Evolutionary conservation across 2,329 filamentous ascomycete species (phyloP), one percentile per base, ranked within the genome.

Genomic region (Hymenoscyphus albidus): DNA sequence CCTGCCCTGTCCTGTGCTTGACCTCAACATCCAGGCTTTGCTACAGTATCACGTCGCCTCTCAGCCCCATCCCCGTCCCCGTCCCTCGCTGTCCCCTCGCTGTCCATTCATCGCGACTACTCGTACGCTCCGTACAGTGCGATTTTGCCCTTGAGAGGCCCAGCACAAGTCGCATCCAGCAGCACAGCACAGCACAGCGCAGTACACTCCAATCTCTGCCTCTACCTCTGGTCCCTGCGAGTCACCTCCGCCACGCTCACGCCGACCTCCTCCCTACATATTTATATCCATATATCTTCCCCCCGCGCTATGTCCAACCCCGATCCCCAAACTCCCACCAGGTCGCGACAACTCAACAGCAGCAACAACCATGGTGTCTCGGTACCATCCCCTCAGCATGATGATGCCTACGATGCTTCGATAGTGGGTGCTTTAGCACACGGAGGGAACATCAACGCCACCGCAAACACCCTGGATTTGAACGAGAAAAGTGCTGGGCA

Each of bases 271-370:
- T 16, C 32, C 48, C n/a, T 54, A 54, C 22, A 22, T 54, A 35
- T 10, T 10, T 35, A 35, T 35, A 35, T 35, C 35, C 35, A 35
- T 35, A 35, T 35, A 35, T 35, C 35, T 7, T 7, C 35, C 48
- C 16, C 58, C 68, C 65, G 65, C 65, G 64, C 68, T 62, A 73
- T 73, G 71, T 70, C 70, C 61, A 67, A 62, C 54, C 48, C 64
- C 60, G 65, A 69, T 35, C 66, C 67, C 57, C 44, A 67, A 42
- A 67, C 68, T 22, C 67, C 68, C 48, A 35, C 6, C 35, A 64
- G 57, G 22, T 55, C 67, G 56, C 69, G 58, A 68, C 60, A 59
- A 58, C 63, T 63, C 32, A 56, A 65, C 7, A 60, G 40, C 54
- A 65, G 51, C 44, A 64, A 61, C 18, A 51, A 18, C 48, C 22